Base-by-base conservation (phyloP, 1,139 yeast species). In the Kodamaea fungicola region DNA sequence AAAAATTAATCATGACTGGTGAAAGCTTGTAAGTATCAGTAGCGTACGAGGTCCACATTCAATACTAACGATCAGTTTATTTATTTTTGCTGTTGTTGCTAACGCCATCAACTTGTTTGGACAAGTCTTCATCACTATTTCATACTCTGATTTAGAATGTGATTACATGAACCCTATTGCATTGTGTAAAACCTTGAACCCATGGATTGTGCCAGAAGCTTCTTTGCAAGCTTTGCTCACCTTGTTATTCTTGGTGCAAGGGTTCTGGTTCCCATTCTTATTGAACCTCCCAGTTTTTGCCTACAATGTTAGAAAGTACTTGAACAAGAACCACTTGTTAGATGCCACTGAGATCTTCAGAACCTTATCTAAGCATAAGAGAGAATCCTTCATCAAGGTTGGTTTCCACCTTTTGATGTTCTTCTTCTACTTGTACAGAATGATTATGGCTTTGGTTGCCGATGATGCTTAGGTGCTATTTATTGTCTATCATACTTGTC, bases 341-440 rank as follows among this genome's bases (percentile, higher is more conserved):
- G 99, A 92, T 64, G 98, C 98, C 42, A 92, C 99, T 34, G 98
- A 92, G 67, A 94, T 92, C 56, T 92, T 92, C 70, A 82, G 97
- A 71, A 90, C 97, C 34, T 75, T 94, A 57, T 79, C 88, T 50
- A 86, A 83, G 57, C 96, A 92, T 69, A 92, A 94, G 78, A 85
- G 83, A 64, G 97, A 89, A 67, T 77, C 90, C 40, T 90, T 90
- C 59, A 65, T 85, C 62, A 92, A 92, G 65, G 77, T 92, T 55
- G 97, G 95, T 8, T 87, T 87, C 79, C 94, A 89, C 61, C 73
- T 92, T 53, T 68, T 89, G 55, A 74, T 90, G 83, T 92, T 92
- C 78, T 92, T 92, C 83, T 89, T 78, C 74, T 90, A 89, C 76
- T 77, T 92, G 57, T 92, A 90, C 75, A 83, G 95, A 70, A 87